Percentiles rank a stretch among this genome's conserved stretches.
These are phyloP conservation scores for Saccharomyces jurei DNA, from an alignment of 805 yeast genomes.

Conservation along the genomic window DNA sequence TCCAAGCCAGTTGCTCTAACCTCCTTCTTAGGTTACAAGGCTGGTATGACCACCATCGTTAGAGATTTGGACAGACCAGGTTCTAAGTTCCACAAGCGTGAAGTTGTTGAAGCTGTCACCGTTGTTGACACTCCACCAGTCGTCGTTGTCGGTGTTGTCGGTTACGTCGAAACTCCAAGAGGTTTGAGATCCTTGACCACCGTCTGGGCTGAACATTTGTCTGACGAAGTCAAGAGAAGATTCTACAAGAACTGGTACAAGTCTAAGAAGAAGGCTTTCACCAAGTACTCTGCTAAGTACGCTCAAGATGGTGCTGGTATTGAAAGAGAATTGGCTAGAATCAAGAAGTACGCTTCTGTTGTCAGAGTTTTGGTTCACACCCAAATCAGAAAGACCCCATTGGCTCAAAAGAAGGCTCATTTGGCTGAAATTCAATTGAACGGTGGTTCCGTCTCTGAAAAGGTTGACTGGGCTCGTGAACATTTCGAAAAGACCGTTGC, in stretches of 20 bases:
- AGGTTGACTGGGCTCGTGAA: constrained; percentile 97
- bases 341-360: constrained; percentile 94
- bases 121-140: constrained; percentile 99
- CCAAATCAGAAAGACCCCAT: constrained; percentile 98
- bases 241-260: constrained; percentile 99
- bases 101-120: constrained; percentile 98
- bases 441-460: constrained; percentile 98
- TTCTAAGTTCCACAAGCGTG: constrained; percentile 99
- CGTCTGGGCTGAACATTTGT: constrained; percentile 99
- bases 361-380: constrained; percentile 99
- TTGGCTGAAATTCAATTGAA: constrained; percentile 98
- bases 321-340: constrained; percentile 96
- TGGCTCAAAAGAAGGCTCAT: constrained; percentile 99
- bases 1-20: constrained; percentile 97
- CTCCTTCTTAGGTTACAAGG: constrained; percentile 99
- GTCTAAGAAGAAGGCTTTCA: constrained; percentile 99
- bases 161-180: constrained; percentile 99
- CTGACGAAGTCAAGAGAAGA: constrained; percentile 99
- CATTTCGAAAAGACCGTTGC: constrained; percentile 98
- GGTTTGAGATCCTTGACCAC: constrained; percentile 99
- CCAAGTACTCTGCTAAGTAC: constrained; percentile 99
- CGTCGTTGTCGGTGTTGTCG: constrained; percentile 99
- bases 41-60: constrained; percentile 99
- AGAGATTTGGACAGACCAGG: constrained; percentile 99
- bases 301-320: constrained; percentile 81